phyloP scores from a whole-genome alignment of 768 basidiomycete species.

The Lactifluus hygrophoroides region DNA sequence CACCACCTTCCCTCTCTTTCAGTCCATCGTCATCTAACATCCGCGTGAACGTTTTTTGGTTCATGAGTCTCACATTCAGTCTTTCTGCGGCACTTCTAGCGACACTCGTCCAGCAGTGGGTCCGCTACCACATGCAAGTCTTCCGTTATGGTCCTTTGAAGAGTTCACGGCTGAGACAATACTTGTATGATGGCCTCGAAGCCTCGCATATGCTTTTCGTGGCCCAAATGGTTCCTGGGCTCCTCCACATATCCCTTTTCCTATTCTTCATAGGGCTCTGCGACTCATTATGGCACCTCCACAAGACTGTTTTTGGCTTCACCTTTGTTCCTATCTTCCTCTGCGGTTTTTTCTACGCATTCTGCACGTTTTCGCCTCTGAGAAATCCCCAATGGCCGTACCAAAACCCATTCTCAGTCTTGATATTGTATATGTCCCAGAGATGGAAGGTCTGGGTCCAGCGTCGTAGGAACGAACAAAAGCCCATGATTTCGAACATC shows the following conservation, averaged over 20 bases:
- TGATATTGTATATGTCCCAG: not conserved
- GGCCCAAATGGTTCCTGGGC: not conserved
- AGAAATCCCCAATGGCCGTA: not conserved
- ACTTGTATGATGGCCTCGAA: not conserved
- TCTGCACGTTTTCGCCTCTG: not conserved
- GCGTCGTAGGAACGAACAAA: accelerated
- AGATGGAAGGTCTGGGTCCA: not conserved
- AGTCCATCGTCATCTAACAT: not conserved
- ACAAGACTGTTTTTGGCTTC: not conserved
- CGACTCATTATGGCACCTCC: not conserved
- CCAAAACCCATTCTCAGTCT: not conserved
- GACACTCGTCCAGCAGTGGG: not conserved
- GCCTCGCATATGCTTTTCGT: not conserved
- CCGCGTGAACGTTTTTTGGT: not conserved
- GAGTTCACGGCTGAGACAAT: not conserved
- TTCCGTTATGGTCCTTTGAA: not conserved
- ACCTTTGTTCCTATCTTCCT: not conserved
- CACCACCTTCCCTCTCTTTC: not conserved
- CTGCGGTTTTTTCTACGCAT: not conserved
- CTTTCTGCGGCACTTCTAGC: not conserved
- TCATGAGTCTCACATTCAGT: not conserved
- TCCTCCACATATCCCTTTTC: not conserved
- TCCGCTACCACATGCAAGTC: not conserved
- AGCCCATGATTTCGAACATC: not conserved
- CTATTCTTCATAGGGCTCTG: not conserved